phyloP scores from a whole-genome alignment of 352 stramenopile genomes.

The Pythium phragmiticola region DNA sequence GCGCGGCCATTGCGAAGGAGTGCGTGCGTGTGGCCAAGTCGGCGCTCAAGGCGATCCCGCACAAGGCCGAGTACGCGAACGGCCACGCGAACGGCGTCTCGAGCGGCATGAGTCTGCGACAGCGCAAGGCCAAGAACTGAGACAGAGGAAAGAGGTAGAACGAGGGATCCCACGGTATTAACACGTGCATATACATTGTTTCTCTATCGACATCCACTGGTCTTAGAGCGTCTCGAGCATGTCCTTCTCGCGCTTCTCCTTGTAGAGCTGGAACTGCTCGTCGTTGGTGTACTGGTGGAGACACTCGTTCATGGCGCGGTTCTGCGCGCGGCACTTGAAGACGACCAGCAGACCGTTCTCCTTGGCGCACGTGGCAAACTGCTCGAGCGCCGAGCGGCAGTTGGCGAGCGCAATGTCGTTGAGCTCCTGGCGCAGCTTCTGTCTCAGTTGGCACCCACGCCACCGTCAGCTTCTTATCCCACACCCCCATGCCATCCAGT shows the following conservation, averaged over 20 bases:
- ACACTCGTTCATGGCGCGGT: constrained; percentile 78
- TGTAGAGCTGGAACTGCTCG: constrained; percentile 69
- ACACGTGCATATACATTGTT: neutral
- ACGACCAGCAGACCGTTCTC: constrained; percentile 69
- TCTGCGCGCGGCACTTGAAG: constrained; percentile 70
- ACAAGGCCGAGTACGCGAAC: constrained; percentile 18
- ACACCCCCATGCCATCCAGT: neutral
- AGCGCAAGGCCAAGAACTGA: constrained; percentile 41
- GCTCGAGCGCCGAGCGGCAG: constrained; percentile 49
- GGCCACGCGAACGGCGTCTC: constrained; percentile 4
- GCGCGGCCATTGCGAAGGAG: constrained; percentile 54
- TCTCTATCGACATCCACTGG: neutral
- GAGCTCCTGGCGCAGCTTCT: constrained; percentile 83
- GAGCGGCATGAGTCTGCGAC: constrained; percentile 31
- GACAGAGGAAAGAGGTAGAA: neutral
- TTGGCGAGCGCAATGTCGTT: constrained; percentile 83
- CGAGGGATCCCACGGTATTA: neutral
- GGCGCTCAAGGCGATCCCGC: constrained; percentile 34
- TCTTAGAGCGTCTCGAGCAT: constrained; percentile 30
- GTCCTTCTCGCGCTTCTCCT: constrained; percentile 58
- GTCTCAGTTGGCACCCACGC: neutral
- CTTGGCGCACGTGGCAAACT: constrained; percentile 70
- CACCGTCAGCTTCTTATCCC: neutral
- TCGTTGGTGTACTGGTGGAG: constrained; percentile 79
- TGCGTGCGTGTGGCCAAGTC: constrained; percentile 54